A percentile compares a stretch with the other conserved stretches of the same genome.
Conservation (phyloP, 2,329 filamentous ascomycete species). For the Coleophoma eucalyptorum region DNA sequence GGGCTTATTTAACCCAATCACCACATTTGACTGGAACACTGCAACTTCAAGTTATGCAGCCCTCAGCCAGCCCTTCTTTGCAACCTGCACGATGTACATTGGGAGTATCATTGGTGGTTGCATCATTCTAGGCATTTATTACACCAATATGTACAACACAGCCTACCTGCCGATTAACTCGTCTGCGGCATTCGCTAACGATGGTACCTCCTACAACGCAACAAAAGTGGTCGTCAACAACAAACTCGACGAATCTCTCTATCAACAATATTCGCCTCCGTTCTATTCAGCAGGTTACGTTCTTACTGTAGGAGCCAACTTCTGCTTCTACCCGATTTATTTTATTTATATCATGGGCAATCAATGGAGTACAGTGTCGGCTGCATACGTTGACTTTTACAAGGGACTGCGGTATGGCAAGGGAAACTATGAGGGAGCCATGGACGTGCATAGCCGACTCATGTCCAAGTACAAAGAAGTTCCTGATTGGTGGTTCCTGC, state of each 20-base stretch:
- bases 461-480: slow-evolving; percentile 42
- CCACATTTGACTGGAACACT: slow-evolving; percentile 48
- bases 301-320: slow-evolving; percentile 36
- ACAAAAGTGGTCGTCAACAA: slow-evolving; percentile 23
- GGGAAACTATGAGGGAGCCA: slow-evolving; percentile 37
- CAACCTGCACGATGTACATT: slow-evolving; percentile 21
- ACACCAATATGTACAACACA: slow-evolving; percentile 33
- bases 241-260: slow-evolving; percentile 32
- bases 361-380: slow-evolving; percentile 33
- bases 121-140: slow-evolving; percentile 20
- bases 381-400: slow-evolving; percentile 31
- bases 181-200: slow-evolving; percentile 40
- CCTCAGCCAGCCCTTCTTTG: slow-evolving; percentile 31
- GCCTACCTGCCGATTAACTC: slow-evolving; percentile 46
- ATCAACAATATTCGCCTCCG: slow-evolving; percentile 39
- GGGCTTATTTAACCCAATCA: slow-evolving; percentile 42
- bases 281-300: slow-evolving; percentile 40
- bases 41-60: slow-evolving; percentile 19
- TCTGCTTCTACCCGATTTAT: slow-evolving; percentile 40
- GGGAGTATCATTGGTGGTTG: slow-evolving; percentile 21
- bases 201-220: slow-evolving; percentile 34
- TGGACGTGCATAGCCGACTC: slow-evolving; percentile 37
- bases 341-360: slow-evolving; percentile 39
- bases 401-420: slow-evolving; percentile 32
- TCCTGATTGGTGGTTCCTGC: slow-evolving; percentile 45